phyloP scores from a whole-genome alignment of 352 stramenopile genomes.

The Globisporangium canariense region DNA sequence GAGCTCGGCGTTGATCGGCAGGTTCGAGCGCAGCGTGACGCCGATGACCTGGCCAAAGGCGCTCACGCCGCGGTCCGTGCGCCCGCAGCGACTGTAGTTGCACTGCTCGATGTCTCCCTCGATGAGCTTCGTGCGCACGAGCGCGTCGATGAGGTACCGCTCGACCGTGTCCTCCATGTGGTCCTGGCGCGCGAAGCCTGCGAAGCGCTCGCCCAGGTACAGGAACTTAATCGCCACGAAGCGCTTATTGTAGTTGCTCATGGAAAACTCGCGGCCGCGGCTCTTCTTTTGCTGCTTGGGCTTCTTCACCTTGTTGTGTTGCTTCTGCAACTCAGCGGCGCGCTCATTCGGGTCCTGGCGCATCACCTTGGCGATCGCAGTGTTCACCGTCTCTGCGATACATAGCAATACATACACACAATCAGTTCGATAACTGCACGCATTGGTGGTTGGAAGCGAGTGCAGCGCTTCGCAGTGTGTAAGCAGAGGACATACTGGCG shows the following conservation, averaged over 20 bases:
- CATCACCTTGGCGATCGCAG: slow-evolving; percentile 72
- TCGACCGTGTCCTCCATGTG: slow-evolving; percentile 93
- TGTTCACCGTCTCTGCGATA: slow-evolving; percentile 53
- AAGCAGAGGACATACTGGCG: slow-evolving; percentile 37
- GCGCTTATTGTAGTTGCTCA: slow-evolving; percentile 75
- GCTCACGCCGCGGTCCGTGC: slow-evolving; percentile 96
- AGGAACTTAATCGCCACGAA: slow-evolving; percentile 80
- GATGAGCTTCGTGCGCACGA: slow-evolving; percentile 91
- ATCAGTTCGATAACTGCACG: not conserved
- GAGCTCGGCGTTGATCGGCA: slow-evolving; percentile 59
- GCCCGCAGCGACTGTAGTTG: slow-evolving; percentile 94
- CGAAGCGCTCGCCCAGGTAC: slow-evolving; percentile 86
- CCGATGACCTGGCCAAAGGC: slow-evolving; percentile 81
- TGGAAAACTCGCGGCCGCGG: slow-evolving; percentile 51
- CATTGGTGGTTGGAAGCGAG: not conserved
- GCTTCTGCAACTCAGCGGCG: not conserved
- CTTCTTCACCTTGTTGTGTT: slow-evolving; percentile 42
- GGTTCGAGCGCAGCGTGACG: slow-evolving; percentile 68
- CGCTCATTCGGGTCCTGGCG: slow-evolving; percentile 13
- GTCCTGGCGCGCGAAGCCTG: slow-evolving; percentile 86
- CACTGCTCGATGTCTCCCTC: slow-evolving; percentile 61
- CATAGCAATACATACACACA: slow-evolving; percentile 2
- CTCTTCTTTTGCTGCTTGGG: slow-evolving; percentile 40
- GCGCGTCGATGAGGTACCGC: slow-evolving; percentile 90
- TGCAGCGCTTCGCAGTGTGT: not conserved